A percentile compares a stretch with the other conserved stretches of the same genome.
phyloP scores from a whole-genome alignment of 192 early-diverging fungal species.

The Gaertneriomyces semiglobifer region DNA sequence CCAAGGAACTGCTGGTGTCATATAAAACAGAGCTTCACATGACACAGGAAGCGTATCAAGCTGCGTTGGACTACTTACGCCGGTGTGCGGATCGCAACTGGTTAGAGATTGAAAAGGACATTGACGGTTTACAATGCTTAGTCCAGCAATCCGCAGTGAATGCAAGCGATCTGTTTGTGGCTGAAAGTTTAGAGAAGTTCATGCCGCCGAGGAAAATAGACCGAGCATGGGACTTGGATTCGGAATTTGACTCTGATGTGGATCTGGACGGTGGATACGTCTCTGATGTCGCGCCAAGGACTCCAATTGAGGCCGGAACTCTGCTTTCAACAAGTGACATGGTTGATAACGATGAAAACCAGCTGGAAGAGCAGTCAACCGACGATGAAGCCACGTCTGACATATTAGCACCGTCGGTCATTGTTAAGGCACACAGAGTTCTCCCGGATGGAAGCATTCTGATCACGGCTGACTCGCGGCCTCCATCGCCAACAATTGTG shows the following conservation, averaged over 20 bases:
- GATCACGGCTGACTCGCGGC: neutral
- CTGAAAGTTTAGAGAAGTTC: conserved; percentile 24
- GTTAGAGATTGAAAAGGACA: conserved; percentile 45
- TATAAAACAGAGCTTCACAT: conserved; percentile 42
- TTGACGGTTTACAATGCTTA: conserved; percentile 38
- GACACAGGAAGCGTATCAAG: conserved; percentile 37
- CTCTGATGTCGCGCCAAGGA: no score
- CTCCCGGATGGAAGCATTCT: neutral
- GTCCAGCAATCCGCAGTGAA: conserved; percentile 29
- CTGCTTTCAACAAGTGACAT: no score
- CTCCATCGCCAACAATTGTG: no score
- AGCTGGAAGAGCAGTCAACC: neutral
- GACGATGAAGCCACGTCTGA: conserved; percentile 2
- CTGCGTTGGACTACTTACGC: conserved; percentile 41
- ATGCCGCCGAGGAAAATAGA: conserved; percentile 20
- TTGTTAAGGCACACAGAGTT: neutral
- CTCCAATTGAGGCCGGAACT: neutral
- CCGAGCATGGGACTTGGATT: conserved; percentile 46
- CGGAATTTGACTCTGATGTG: conserved; percentile 51
- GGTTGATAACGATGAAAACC: neutral
- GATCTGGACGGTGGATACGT: conserved; percentile 33
- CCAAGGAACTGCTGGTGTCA: conserved; percentile 40
- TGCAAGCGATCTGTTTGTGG: conserved; percentile 23
- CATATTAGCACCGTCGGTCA: neutral
- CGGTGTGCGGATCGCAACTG: conserved; percentile 29